Evolutionary conservation across 257 asterid genomes (phyloP).

Genomic region (Solanum verrucosum): DNA sequence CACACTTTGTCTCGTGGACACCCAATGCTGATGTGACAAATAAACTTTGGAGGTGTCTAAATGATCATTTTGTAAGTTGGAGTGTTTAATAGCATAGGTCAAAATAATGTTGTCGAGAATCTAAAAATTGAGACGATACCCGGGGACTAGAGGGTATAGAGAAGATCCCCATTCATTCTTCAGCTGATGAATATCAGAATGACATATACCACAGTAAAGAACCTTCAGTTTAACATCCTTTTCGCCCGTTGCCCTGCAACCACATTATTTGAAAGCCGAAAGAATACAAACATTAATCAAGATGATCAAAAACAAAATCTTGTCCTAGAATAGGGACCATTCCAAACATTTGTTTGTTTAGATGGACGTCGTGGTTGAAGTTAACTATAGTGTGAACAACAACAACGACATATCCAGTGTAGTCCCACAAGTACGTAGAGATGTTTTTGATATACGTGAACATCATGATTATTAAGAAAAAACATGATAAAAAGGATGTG

Average conservation of each 20-base stretch:
- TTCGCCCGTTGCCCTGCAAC: constrained; percentile 16
- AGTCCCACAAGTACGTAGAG: not conserved
- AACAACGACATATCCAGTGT: not conserved
- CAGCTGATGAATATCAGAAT: constrained; percentile 31
- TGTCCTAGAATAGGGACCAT: not conserved
- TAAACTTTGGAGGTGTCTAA: too few species aligned
- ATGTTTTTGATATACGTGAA: not conserved
- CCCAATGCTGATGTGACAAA: not conserved
- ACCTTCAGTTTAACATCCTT: constrained; percentile 23
- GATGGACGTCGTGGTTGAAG: not conserved
- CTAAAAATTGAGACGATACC: constrained; percentile 9
- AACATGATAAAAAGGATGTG: not conserved
- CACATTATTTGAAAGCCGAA: not conserved
- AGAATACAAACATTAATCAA: not conserved
- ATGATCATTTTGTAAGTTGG: too few species aligned
- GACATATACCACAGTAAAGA: constrained; percentile 44
- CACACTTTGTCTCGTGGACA: not conserved
- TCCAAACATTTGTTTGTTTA: not conserved
- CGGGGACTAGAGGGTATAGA: constrained; percentile 31
- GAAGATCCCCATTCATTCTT: constrained; percentile 30
- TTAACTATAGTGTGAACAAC: not conserved
- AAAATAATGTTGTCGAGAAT: not conserved
- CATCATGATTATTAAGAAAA: not conserved
- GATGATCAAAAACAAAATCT: not conserved
- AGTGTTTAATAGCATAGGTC: too few species aligned